Base-by-base conservation (phyloP, 2,329 filamentous ascomycete species). In the Botrytis sinoallii region DNA sequence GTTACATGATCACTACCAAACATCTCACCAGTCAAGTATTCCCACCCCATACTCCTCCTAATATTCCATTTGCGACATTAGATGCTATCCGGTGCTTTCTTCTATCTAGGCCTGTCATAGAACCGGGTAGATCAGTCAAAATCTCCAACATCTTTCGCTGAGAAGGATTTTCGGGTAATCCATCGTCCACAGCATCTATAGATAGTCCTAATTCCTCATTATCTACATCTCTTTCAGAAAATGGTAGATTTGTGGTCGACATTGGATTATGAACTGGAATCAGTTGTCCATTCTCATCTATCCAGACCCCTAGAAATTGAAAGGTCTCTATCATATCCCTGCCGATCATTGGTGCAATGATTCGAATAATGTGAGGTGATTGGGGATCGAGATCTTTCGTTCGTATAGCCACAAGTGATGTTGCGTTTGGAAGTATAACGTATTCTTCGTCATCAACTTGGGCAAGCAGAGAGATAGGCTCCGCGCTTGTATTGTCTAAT, bases 1-100 rank as follows among this genome's bases (percentile, higher is more conserved):
- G 76, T 77, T 44, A 79, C 77, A 76, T 82, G 81, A 73, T 82
- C 80, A 12, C 75, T 79, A 42, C 77, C 77, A 72, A 83, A 82
- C 81, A 82, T 82, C 68, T 83, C 81, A 52, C 81, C 81, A 1
- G 82, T 76, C 46, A 82, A 66, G 71, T 80, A 82, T 67, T 82
- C 81, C 81, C 81, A 82, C 6, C 81, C 81, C 75, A 79, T 80
- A 1, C 77, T 35, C 78, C 77, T 14, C 76, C 70, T 6, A 79
- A 72, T 60, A 79, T 77, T 46, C 73, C 70, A 44, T 70, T 75
- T 42, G 69, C 71, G 25, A 67, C 71, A 25, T 73, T 72, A 16
- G 59, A 57, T 46, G 46, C 74, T 40, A 75, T 18, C 14, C n/a
- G 66, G 44, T 74, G 59, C 32, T 63, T 76, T 25, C 70, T 42